Percentiles rank a stretch among this genome's conserved stretches.
These are phyloP conservation scores for Herpotrichia juniperi DNA, from an alignment of 2,329 filamentous ascomycete genomes.

Conservation along the genomic window DNA sequence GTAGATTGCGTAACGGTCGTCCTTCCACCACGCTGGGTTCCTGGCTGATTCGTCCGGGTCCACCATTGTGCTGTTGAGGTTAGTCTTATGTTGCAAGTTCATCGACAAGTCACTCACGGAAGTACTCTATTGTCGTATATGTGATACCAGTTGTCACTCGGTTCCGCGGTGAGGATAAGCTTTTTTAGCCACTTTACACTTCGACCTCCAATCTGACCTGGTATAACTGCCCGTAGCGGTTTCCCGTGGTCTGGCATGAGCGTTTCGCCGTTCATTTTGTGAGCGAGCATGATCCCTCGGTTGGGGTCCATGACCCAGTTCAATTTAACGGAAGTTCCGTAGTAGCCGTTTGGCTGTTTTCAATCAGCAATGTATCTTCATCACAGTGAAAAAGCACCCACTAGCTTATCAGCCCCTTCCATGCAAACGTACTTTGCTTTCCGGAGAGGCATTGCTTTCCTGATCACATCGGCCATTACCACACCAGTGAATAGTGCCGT, in stretches of 20 bases:
- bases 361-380: constrained; percentile 14
- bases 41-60: constrained; percentile 80
- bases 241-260: constrained; percentile 85
- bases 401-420: constrained; percentile 83
- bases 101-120: constrained; percentile 55
- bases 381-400: constrained; percentile 33
- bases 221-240: constrained; percentile 81
- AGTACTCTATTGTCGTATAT: constrained; percentile 92
- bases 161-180: constrained; percentile 76
- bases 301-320: constrained; percentile 88
- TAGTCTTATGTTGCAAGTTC: constrained; percentile 2
- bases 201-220: constrained; percentile 88
- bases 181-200: constrained; percentile 93
- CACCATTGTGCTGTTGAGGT: constrained; percentile 67
- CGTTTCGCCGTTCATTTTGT: constrained; percentile 87
- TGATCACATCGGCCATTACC: constrained; percentile 73
- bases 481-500: constrained; percentile 90
- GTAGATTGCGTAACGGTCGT: constrained; percentile 92
- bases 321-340: constrained; percentile 85
- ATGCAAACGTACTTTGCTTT: constrained; percentile 85
- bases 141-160: constrained; percentile 94
- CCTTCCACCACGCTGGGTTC: constrained; percentile 78
- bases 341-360: constrained; percentile 77
- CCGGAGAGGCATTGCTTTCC: constrained; percentile 69
- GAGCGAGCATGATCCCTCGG: constrained; percentile 82